Base-by-base conservation (phyloP, 2,329 filamentous ascomycete genomes). In the Penicillium polonicum region DNA sequence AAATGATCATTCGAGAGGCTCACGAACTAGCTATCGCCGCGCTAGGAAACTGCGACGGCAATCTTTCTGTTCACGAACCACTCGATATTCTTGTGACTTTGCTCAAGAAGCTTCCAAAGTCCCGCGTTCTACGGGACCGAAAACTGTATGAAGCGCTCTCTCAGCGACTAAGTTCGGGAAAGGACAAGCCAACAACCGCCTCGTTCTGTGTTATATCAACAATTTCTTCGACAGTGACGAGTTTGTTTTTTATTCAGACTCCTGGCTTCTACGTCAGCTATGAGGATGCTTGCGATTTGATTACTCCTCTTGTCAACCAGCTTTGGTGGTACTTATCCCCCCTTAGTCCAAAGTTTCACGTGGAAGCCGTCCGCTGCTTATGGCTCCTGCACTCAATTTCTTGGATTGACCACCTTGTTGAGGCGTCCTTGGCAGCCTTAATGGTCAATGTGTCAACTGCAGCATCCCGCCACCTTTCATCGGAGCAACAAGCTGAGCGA, bases 321-420 rank as follows among this genome's bases (percentile, higher is more conserved):
- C 82, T 93, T 0, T 99, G 94, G 94, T 74, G 79, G 5, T 91
- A 90, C 68, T 77, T 99, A 39, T 90, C 91, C 0, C 88, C 90
- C n/a, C 82, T 87, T 13, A 87, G 88, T 61, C 92, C 92, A 0
- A 96, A 96, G 70, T 95, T 93, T 65, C 94, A 97, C 69, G 92
- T 99, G 33, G 95, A 99, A 76, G 88, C 92, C 19, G 90, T 95
- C 9, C 86, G 90, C 57, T 88, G 87, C 65, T 78, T 99, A 39
- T 96, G 94, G 90, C 86, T 91, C 63, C 78, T 99, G 51, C 92
- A 97, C 25, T 83, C 86, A 0, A 82, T 96, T 13, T 84, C 88
- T 1, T 78, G 82, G 39, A 78, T 82, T 2, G 87, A 87, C 65
- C 86, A 89, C 51, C 85, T 92, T 45, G 87, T 96, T 5, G 92